Percentiles rank a stretch among this genome's conserved stretches.
These are phyloP conservation scores for Turritis glabra DNA, from an alignment of 345 rosid genomes.

Conservation along the genomic window DNA sequence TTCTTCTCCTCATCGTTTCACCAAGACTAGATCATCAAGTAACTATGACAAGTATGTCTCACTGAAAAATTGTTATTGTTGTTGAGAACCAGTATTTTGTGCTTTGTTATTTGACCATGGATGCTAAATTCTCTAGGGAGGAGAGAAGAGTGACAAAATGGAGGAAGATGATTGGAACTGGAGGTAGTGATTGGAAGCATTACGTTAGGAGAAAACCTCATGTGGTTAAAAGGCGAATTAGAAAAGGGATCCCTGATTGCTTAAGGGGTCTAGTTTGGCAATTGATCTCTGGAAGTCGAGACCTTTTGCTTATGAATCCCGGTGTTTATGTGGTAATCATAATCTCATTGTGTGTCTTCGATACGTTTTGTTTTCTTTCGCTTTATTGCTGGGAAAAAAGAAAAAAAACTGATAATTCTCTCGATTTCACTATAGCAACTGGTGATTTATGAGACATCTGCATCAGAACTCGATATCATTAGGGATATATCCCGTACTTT, in stretches of 20 bases:
- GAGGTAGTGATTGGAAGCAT: slow-evolving; percentile 98
- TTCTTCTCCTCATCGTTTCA: slow-evolving; percentile 51
- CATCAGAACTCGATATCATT: slow-evolving; percentile 90
- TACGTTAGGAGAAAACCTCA: slow-evolving; percentile 82
- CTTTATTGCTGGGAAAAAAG: background rate
- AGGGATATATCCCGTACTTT: slow-evolving; percentile 94
- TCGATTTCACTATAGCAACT: slow-evolving; percentile 65
- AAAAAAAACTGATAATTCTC: background rate
- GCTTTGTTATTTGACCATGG: slow-evolving; percentile 20
- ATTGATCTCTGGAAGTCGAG: slow-evolving; percentile 89
- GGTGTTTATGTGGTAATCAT: slow-evolving; percentile 79
- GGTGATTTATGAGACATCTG: slow-evolving; percentile 84
- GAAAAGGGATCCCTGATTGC: slow-evolving; percentile 97
- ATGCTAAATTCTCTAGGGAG: slow-evolving; percentile 52
- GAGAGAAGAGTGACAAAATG: slow-evolving; percentile 85
- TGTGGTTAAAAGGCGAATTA: slow-evolving; percentile 80
- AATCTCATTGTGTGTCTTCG: background rate
- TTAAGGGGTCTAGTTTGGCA: slow-evolving; percentile 99
- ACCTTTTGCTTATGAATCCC: slow-evolving; percentile 92
- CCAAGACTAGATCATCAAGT: slow-evolving; percentile 52
- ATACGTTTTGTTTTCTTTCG: background rate
- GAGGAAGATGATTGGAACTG: slow-evolving; percentile 98
- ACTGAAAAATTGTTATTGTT: background rate
- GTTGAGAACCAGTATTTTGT: background rate
- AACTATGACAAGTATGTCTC: slow-evolving; percentile 57